Evolutionary conservation across 1,284 basidiomycete genomes (phyloP), one percentile per base, ranked within the genome.

Genomic region (Coriolopsis trogii): DNA sequence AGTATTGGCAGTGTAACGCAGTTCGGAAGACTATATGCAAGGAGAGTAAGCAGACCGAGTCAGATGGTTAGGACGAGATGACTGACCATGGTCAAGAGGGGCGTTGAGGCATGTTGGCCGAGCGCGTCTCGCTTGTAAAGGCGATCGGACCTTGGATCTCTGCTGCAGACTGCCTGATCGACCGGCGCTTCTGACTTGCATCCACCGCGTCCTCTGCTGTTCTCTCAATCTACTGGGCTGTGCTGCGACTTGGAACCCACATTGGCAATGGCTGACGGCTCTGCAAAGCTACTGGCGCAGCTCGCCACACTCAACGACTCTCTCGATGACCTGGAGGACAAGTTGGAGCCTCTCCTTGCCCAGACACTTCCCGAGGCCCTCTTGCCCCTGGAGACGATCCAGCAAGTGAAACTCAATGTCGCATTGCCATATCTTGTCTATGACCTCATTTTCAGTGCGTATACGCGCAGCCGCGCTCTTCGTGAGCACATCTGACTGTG

Each of bases 1-100:
- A 7, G 93, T 94, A 69, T 95, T 96, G 25, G 93, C 93, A 0
- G 94, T 96, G 68, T 97, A 96, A 63, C 93, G 81, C 10, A 96
- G 79, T 70, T 97, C 94, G 29, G 91, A 93, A 47, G 89, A 87
- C 86, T 90, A 61, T 10, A 41, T 30, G 24, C 30, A 44, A 20
- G 16, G 10, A 42, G 9, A 6, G 28, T 20, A 24, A 50, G 2
- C 26, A 58, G 1, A 56, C 49, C 9, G 13, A 12, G 21, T 23
- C 15, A 26, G 20, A 12, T 13, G 41, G 62, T 70, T 71, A 73
- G 62, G 23, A 42, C 13, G 42, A 51, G 42, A 38, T 59, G 54
- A 64, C 60, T 44, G 67, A 82, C 80, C 81, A 84, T 83, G 67
- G 58, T 53, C 59, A 62, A 66, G 59, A 38, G 49, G 33, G 49